phyloP scores from a whole-genome alignment of 2,329 filamentous ascomycete genomes.

The Aureobasidium uvarum region DNA sequence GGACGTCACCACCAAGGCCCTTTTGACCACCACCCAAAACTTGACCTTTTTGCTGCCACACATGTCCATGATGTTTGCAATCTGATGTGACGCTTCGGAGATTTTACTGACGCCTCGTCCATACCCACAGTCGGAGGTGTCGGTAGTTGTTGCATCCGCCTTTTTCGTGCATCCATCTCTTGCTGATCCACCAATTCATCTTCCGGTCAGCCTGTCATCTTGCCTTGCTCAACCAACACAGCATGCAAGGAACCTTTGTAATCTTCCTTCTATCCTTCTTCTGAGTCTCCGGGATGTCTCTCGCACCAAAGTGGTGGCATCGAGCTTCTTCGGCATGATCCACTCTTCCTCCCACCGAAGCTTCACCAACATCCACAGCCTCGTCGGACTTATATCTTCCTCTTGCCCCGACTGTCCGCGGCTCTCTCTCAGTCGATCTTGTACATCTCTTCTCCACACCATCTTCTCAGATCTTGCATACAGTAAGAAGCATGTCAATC shows the following conservation, averaged over 20 bases:
- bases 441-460: constrained; percentile 1
- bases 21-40: not conserved
- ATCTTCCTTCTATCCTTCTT: not conserved
- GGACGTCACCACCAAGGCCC: constrained; percentile 5
- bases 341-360: not conserved
- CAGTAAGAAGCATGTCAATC: constrained; percentile 14
- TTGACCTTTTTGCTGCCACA: not conserved
- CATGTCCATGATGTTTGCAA: constrained; percentile 9
- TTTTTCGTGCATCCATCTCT: constrained; percentile 1
- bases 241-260: not conserved
- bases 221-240: not conserved
- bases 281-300: not conserved
- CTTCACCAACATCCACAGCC: constrained; percentile 2
- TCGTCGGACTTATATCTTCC: not conserved
- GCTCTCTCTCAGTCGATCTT: constrained; percentile 1
- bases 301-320: not conserved
- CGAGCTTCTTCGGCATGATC: not conserved
- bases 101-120: constrained; percentile 5
- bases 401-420: constrained; percentile 3
- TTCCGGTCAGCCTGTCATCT: constrained; percentile 17
- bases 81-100: constrained; percentile 14
- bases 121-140: constrained; percentile 6
- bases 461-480: constrained; percentile 8
- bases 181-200: constrained; percentile 5
- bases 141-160: constrained; percentile 3